Percentiles rank a stretch among this genome's conserved stretches.
phyloP scores from a whole-genome alignment of 2,329 filamentous ascomycete species.

The Clonostachys rhizophaga region DNA sequence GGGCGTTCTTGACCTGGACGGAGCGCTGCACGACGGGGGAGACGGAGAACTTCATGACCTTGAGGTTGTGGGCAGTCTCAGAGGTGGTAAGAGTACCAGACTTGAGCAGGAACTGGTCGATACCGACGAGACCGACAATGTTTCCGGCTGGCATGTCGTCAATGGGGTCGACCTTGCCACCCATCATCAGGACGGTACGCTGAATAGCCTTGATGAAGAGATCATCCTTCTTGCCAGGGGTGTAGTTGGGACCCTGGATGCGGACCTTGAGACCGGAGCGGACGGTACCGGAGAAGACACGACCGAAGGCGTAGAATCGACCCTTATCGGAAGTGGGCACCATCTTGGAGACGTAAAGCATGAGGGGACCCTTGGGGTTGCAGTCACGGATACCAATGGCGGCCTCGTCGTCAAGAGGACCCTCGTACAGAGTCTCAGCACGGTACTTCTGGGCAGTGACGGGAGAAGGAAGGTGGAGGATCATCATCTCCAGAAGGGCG shows the following conservation, averaged over 20 bases:
- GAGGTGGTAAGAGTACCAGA: constrained; percentile 97
- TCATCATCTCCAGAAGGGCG: constrained; percentile 99
- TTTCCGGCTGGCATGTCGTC: constrained; percentile 99
- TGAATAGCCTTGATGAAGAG: constrained; percentile 99
- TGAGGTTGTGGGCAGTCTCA: constrained; percentile 98
- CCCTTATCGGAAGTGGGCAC: constrained; percentile 99
- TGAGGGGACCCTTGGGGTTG: constrained; percentile 95
- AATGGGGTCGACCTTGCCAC: constrained; percentile 97
- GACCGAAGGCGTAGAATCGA: constrained; percentile 99
- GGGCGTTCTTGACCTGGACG: constrained; percentile 99
- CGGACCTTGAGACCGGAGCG: constrained; percentile 98
- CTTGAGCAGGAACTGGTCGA: constrained; percentile 99
- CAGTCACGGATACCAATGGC: constrained; percentile 98
- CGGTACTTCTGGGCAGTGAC: constrained; percentile 96
- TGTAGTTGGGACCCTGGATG: constrained; percentile 99
- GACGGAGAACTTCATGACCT: constrained; percentile 99
- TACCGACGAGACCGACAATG: constrained; percentile 98
- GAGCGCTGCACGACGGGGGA: constrained; percentile 97
- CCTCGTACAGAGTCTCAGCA: constrained; percentile 98
- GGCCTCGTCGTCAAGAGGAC: constrained; percentile 85
- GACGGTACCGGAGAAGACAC: constrained; percentile 99
- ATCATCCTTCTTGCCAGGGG: constrained; percentile 97
- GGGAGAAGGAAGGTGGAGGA: constrained; percentile 96
- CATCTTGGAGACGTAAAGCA: constrained; percentile 99
- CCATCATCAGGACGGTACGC: constrained; percentile 99